These are phyloP conservation scores for Phytopythium cucurbitacearum DNA, from an alignment of 352 stramenopile species.

Conservation along the genomic window DNA sequence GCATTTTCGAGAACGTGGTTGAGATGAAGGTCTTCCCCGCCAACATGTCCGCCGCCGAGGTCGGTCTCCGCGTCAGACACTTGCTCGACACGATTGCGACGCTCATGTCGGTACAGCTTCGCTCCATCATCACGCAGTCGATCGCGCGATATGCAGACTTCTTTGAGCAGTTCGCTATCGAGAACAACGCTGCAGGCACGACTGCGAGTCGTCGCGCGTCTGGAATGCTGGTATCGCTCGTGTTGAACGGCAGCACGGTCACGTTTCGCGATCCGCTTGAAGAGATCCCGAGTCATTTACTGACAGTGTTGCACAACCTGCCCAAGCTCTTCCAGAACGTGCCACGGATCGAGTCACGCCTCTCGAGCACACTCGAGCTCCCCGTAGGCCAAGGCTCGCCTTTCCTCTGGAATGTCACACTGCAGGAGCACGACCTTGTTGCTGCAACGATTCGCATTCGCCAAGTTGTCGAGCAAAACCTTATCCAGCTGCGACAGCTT, in stretches of 20 bases:
- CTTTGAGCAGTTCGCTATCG: slow-evolving; percentile 49
- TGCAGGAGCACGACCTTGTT: slow-evolving; percentile 58
- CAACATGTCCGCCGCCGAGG: slow-evolving; percentile 14
- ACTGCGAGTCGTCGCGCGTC: not conserved
- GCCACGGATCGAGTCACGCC: slow-evolving; percentile 61
- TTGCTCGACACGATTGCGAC: slow-evolving; percentile 57
- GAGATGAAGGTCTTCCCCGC: slow-evolving; percentile 20
- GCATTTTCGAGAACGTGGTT: slow-evolving; percentile 42
- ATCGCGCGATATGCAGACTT: slow-evolving; percentile 60
- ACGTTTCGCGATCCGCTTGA: slow-evolving; percentile 43
- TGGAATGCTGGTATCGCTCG: slow-evolving; percentile 6
- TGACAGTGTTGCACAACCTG: slow-evolving; percentile 72
- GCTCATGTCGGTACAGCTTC: slow-evolving; percentile 75
- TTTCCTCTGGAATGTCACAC: slow-evolving; percentile 68
- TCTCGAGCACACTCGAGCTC: slow-evolving; percentile 29
- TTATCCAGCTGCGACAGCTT: slow-evolving; percentile 30
- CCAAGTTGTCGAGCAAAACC: slow-evolving; percentile 55
- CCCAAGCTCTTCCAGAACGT: slow-evolving; percentile 62
- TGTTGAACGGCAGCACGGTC: not conserved
- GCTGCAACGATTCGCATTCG: slow-evolving; percentile 53
- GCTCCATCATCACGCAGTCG: slow-evolving; percentile 58
- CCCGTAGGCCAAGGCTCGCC: slow-evolving; percentile 13
- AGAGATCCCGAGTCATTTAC: slow-evolving; percentile 46
- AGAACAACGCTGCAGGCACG: not conserved
- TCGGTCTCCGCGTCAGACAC: slow-evolving; percentile 28